A percentile compares a stretch with the other conserved stretches of the same genome.
Conservation (phyloP, 2,329 filamentous ascomycete genomes). For the Cadophora malorum region DNA sequence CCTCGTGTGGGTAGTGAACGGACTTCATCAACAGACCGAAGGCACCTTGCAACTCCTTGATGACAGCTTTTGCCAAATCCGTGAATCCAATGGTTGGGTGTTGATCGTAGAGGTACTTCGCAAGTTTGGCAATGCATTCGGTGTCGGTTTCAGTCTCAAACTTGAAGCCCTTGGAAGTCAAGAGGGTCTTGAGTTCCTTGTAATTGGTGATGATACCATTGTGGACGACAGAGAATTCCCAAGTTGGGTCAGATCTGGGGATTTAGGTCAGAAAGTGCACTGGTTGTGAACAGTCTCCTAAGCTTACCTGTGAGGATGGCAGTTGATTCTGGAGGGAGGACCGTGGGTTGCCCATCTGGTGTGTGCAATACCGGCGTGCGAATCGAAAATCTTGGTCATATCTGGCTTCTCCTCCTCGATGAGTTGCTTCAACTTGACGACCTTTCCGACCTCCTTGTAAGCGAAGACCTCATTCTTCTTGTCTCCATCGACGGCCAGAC, state of each 20-base stretch:
- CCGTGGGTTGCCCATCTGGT: constrained; percentile 99
- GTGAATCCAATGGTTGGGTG: constrained; percentile 96
- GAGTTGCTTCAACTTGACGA: constrained; percentile 92
- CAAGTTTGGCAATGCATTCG: constrained; percentile 98
- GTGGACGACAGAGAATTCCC: constrained; percentile 98
- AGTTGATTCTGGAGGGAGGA: constrained; percentile 90
- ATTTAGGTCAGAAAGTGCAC: constrained; percentile 30
- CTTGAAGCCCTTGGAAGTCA: constrained; percentile 93
- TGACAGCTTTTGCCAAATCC: constrained; percentile 94
- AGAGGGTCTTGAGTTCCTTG: constrained; percentile 96
- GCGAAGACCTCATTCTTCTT: constrained; percentile 98
- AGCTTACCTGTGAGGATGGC: constrained; percentile 93
- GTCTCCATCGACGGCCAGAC: constrained; percentile 94
- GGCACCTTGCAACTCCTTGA: constrained; percentile 96
- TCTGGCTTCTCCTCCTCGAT: constrained; percentile 85
- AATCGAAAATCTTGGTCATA: constrained; percentile 92
- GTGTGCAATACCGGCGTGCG: constrained; percentile 98
- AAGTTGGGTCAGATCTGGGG: constrained; percentile 84
- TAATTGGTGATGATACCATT: constrained; percentile 99
- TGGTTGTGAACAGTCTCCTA: not conserved
- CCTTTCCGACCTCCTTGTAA: constrained; percentile 99
- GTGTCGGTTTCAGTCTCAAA: constrained; percentile 99
- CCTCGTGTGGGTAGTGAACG: constrained; percentile 96
- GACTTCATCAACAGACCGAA: constrained; percentile 98
- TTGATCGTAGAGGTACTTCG: constrained; percentile 97